Evolutionary conservation across 2,329 filamentous ascomycete species (phyloP).

Genomic region (Trichoderma koningiopsis): DNA sequence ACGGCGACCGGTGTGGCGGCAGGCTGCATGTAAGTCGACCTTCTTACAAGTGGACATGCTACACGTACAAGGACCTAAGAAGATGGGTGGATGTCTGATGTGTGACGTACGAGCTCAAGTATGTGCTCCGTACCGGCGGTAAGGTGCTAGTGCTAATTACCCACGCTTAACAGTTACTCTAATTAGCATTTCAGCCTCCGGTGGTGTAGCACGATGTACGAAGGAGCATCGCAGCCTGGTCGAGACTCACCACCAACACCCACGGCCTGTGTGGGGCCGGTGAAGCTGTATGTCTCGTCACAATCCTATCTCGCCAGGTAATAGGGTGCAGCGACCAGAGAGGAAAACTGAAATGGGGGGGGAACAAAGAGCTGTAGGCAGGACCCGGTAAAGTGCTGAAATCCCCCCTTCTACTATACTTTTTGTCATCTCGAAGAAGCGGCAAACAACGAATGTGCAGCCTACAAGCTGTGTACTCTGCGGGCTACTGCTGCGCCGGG

Average conservation of each 20-base stretch:
- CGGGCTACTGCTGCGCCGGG: slow-evolving; percentile 9
- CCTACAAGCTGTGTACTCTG: slow-evolving; percentile 5
- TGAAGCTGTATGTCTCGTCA: slow-evolving; percentile 21
- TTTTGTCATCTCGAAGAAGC: background rate
- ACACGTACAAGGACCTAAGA: background rate
- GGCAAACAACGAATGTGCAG: background rate
- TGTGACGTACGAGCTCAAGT: slow-evolving; percentile 5
- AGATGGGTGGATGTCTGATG: background rate
- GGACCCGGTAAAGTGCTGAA: background rate
- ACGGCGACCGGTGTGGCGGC: slow-evolving; percentile 12
- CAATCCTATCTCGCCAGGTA: background rate
- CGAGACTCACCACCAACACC: slow-evolving; percentile 2
- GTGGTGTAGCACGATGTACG: background rate
- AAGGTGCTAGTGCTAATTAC: background rate
- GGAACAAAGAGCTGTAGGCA: background rate
- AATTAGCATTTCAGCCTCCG: slow-evolving; percentile 6
- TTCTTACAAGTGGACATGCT: background rate
- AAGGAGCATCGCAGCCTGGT: background rate
- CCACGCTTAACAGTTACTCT: background rate
- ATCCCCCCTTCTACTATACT: background rate
- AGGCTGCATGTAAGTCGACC: slow-evolving; percentile 17
- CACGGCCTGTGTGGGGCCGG: slow-evolving; percentile 9
- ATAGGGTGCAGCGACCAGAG: background rate
- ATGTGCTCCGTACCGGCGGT: background rate
- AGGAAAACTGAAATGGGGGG: background rate